A percentile compares a stretch with the other conserved stretches of the same genome.
phyloP scores from a whole-genome alignment of 163 green algal species.

The Coccomyxa subellipsoidea region DNA sequence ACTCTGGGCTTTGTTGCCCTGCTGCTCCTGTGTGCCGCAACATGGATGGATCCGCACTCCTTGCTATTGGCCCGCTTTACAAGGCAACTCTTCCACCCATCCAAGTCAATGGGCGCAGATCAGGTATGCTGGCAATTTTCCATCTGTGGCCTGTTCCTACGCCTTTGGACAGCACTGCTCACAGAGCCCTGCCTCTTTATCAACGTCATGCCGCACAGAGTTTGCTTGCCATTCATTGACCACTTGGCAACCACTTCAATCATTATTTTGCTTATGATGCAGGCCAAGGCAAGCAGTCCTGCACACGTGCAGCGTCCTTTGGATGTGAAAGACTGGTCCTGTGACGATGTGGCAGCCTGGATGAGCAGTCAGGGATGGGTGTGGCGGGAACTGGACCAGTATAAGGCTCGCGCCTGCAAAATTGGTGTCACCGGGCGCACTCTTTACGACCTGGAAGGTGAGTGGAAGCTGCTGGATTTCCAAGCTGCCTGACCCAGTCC shows the following conservation, averaged over 20 bases:
- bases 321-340: slow-evolving; percentile 11
- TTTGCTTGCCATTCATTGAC: no score
- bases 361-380: slow-evolving; percentile 5
- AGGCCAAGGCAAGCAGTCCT: not conserved
- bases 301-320: not conserved
- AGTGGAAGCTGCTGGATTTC: not conserved
- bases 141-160: no score
- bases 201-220: no score
- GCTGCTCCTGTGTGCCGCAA: not conserved
- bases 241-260: no score
- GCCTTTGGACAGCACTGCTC: no score
- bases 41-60: not conserved
- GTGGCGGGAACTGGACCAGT: slow-evolving; percentile 1
- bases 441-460: slow-evolving; percentile 10
- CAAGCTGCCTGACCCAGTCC: not conserved
- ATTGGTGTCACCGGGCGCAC: not conserved
- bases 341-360: slow-evolving; percentile 1
- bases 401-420: not conserved
- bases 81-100: not conserved
- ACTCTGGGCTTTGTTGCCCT: not conserved
- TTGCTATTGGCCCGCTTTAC: not conserved
- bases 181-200: no score
- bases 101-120: not conserved
- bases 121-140: not conserved
- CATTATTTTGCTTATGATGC: not conserved